Base-by-base conservation (phyloP, 345 rosid species). In the Jatropha curcas region DNA sequence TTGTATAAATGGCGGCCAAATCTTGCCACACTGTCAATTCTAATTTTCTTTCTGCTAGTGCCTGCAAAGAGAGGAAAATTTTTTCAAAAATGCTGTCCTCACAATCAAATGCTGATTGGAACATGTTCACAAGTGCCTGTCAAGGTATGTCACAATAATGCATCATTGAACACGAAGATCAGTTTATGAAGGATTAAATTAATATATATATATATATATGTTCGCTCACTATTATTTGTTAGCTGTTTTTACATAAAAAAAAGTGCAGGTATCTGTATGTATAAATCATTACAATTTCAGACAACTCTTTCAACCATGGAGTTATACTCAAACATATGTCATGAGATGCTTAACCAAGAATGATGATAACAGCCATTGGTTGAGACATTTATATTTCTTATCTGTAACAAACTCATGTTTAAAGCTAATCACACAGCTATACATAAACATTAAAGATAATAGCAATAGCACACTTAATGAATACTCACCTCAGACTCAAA, bases 1-100 rank as follows among this genome's bases (percentile, higher is more conserved):
- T 88, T 63, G 88, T 74, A 22, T 93, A 93, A 77, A 93, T 80
- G 34, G 76, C 66, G 25, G 94, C 87, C 78, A 96, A 83, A 83
- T 96, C 93, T 83, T 88, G 92, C 99, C 99, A 96, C 34, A 88
- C 86, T 72, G 81, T 85, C 33, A 73, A 72, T 85, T 93, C 99
- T 81, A 83, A 73, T 25, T 81, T 86, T 77, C 79, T 83, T 62
- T 77, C 83, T 20, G 73, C 75, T 71, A 57, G 45, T 67, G 39
- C 81, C 99, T 95, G 84, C 46, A 61, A 78, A 31, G 63, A 51
- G 48, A 25, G 14, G 17, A 4, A 37, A 51, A 65, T 56, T 71
- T 28, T n/a, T n/a, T n/a, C n/a, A n/a, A 58, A 20, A 57, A n/a
- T 33, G 58, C 17, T 50, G 22, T 28, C 48, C 41, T 30, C 39